These are phyloP conservation scores for Harrya chromipes DNA, from an alignment of 768 basidiomycete genomes.

Conservation along the genomic window DNA sequence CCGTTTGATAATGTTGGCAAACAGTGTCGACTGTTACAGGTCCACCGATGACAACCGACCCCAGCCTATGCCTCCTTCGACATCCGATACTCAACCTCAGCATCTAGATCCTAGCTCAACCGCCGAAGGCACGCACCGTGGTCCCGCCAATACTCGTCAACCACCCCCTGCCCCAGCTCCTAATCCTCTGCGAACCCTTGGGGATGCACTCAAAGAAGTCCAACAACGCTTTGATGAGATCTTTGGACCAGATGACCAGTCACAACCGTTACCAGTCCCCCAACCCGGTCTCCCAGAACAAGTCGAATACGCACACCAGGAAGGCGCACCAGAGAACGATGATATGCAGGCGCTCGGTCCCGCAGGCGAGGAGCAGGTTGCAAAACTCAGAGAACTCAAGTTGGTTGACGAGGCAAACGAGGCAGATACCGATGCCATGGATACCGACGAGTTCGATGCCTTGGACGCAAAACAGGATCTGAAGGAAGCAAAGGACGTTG, in stretches of 20 bases:
- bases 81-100: constrained; percentile 5
- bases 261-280: constrained; percentile 31
- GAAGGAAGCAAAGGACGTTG: constrained; percentile 25
- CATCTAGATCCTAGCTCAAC: constrained; percentile 32
- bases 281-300: constrained; percentile 43
- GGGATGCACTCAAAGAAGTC: constrained; percentile 80
- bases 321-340: constrained; percentile 60
- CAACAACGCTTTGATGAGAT: constrained; percentile 85
- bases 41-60: constrained; percentile 11
- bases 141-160: constrained; percentile 39
- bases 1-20: background rate
- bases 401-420: constrained; percentile 60
- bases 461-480: constrained; percentile 16
- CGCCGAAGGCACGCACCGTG: constrained; percentile 44
- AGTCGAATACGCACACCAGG: constrained; percentile 66
- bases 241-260: constrained; percentile 41
- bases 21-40: constrained; percentile 6
- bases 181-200: constrained; percentile 74
- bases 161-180: constrained; percentile 34
- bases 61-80: constrained; percentile 1
- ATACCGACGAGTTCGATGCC: constrained; percentile 36
- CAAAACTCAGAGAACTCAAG: constrained; percentile 77
- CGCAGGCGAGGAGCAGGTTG: constrained; percentile 78
- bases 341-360: constrained; percentile 90
- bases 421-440: constrained; percentile 43